phyloP scores from a whole-genome alignment of 805 yeast species.

The Wickerhamomyces bovis region DNA sequence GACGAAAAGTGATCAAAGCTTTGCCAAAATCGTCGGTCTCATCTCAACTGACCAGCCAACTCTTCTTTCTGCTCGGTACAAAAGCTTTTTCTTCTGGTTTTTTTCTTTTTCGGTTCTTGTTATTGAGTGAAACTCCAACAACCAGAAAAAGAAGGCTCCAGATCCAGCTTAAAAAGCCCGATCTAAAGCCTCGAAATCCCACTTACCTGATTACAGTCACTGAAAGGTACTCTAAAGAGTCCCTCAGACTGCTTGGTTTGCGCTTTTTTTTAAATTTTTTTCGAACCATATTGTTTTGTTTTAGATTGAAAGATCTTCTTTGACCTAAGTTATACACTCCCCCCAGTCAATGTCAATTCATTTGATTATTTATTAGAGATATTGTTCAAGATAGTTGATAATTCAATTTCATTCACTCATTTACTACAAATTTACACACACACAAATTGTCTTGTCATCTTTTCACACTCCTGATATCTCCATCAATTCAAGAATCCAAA shows the following conservation, averaged over 20 bases:
- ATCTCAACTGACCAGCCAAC: background rate
- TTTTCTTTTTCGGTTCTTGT: no score
- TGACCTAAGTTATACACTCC: background rate
- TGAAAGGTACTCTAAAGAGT: no score
- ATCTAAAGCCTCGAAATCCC: no score
- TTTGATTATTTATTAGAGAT: background rate
- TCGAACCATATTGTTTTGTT: background rate
- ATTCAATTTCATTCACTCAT: constrained; percentile 6
- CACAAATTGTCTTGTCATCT: background rate
- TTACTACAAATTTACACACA: background rate
- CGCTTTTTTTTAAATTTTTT: background rate
- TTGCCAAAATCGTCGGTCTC: background rate
- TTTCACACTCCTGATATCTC: background rate
- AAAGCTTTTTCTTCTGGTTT: no score
- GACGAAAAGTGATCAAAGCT: background rate
- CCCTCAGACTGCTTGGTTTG: background rate
- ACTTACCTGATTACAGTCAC: background rate
- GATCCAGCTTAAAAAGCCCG: no score
- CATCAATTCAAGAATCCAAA: background rate
- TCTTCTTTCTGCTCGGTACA: background rate
- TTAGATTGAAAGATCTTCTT: background rate
- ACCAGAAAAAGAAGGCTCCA: no score
- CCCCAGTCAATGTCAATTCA: background rate
- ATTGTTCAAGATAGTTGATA: background rate
- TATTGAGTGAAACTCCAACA: no score